phyloP scores from a whole-genome alignment of 352 stramenopile species.

The Blastocystis hominis region DNA sequence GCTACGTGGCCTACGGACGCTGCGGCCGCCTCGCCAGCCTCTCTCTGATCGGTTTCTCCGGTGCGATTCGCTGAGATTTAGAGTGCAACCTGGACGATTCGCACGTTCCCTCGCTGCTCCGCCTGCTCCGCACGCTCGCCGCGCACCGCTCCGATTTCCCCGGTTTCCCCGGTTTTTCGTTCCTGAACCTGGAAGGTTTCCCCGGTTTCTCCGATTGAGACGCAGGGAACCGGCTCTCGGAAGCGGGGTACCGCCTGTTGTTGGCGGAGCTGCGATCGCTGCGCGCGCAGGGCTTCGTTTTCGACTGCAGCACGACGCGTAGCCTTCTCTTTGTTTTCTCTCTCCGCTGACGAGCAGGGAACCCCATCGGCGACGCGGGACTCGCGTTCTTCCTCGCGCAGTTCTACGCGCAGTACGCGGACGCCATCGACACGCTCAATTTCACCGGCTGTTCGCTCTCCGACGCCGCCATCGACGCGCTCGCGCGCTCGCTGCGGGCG shows the following conservation, averaged over 20 bases:
- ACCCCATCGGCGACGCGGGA: slow-evolving; percentile 7
- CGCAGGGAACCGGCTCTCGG: neutral
- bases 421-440: slow-evolving; percentile 11
- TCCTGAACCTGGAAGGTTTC: neutral
- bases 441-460: neutral
- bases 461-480: neutral
- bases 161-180: neutral
- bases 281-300: neutral
- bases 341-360: neutral
- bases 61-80: neutral
- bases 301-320: neutral
- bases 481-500: neutral
- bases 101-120: neutral
- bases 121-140: neutral
- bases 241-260: neutral
- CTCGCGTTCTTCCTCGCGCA: neutral
- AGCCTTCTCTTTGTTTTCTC: neutral
- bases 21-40: neutral
- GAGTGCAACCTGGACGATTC: neutral
- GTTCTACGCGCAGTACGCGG: neutral
- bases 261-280: neutral
- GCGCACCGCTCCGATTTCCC: neutral
- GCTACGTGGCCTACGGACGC: slow-evolving; percentile 25
- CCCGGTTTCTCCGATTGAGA: neutral
- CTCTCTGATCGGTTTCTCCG: neutral